Evolutionary conservation across 2,329 filamentous ascomycete species (phyloP), one percentile per base, ranked within the genome.

Genomic region (Pezizomycotina sp.): DNA sequence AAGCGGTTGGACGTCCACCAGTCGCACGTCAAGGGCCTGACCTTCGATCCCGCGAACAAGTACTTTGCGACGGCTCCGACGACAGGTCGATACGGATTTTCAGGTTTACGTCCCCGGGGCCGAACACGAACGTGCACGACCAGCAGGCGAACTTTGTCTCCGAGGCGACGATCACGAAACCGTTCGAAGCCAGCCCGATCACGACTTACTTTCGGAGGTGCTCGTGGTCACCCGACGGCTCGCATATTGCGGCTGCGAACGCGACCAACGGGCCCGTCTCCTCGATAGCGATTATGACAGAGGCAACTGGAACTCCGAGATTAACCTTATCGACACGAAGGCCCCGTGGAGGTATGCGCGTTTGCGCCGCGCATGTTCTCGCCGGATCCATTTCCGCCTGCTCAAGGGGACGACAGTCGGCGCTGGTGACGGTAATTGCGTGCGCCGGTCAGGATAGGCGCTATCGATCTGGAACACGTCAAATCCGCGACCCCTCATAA

Each of bases 1-100:
- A 95, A 95, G 66, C 86, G 82, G 3, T 63, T 98, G 4, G 74
- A 83, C 2, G 77, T 84, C 40, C 89, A 98, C 58, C 82, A 92
- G 56, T 93, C 83, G 56, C 91, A 95, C 56, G 89, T 98, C 61
- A 98, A 98, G 58, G 89, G 91, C 45, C 91, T 98, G 52, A 92
- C 86, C 0, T 98, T 98, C 54, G 89, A 98, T 55, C 89, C 89
- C 1, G 89, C 89, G 26, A 95, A 95, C 62, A 98, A 95, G 56
- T 98, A 92, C 63, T 98, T 98, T 58, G 89, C 91, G 10, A 98
- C 91, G 0, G 84, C 91, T 92, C 83, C 60, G 89, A 98, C 56
- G 89, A 98, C 58, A 74, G 89, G 42, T 86, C 83, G 2, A 92
- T 98, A 59, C 92, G 92, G 56, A 81, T 98, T 51, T 95, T 92